Evolutionary conservation across 2,329 filamentous ascomycete genomes (phyloP), one percentile per base, ranked within the genome.

Genomic region (Chrysoporthe austroafricana): DNA sequence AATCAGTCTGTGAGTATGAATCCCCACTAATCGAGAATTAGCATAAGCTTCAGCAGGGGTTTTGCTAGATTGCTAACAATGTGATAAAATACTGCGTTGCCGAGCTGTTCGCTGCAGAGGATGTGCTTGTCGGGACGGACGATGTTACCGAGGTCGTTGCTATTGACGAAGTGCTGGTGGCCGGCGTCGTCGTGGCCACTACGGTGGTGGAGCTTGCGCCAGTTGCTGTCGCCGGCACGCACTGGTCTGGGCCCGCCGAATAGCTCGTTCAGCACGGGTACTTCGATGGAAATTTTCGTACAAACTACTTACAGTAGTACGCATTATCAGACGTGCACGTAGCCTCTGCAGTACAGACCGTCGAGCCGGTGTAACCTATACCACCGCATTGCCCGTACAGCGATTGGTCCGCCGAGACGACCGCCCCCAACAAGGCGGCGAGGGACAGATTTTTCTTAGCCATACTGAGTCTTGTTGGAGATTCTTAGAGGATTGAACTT

Each of bases 1-100:
- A 90, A 54, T 83, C 84, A 2, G 85, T 88, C 69, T 84, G 82
- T 1, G 85, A 85, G 76, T 88, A 89, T 2, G 85, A 88, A 72
- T 89, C 85, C 54, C 87, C 86, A 71, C 84, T 85, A 63, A 4
- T 36, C 16, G 4, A 3, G 54, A 43, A 54, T 52, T 1, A 64
- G 50, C 13, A 43, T 21, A 13, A 9, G 1, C 11, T 9, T 44
- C 9, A 14, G 6, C 36, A 6, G 7, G 4, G 39, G 2, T 3
- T 1, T 3, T 26, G 21, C 16, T 39, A 5, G 8, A 9, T 36
- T 26, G 43, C 74, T 71, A 70, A 81, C 79, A 82, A 82, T 8
- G 77, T 80, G 68, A 82, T 81, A 67, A 82, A 76, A 67, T 80
- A 81, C 56, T 77, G 74, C 5, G 69, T 64, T 4, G 61, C 52